Evolutionary conservation across 192 early-diverging fungal genomes (phyloP).

Genomic region (Coemansia sp.): DNA sequence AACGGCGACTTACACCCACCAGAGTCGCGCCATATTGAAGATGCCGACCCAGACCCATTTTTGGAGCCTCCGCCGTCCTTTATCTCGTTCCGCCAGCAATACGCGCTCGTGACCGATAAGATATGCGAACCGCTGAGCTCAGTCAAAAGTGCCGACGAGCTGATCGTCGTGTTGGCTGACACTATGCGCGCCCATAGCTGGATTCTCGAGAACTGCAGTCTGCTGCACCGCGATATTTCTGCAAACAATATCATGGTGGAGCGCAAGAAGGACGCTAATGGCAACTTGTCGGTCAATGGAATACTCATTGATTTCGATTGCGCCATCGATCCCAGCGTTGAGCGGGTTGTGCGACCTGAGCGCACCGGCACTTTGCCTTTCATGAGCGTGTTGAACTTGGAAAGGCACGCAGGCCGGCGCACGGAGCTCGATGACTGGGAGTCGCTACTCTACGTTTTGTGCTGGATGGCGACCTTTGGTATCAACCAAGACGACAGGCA

Average conservation of each 20-base stretch:
- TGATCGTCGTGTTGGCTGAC: neutral
- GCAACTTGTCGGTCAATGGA: neutral
- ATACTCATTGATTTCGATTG: slow-evolving; percentile 25
- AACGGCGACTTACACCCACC: too few species aligned
- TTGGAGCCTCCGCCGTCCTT: neutral
- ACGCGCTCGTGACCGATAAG: neutral
- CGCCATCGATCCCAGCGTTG: neutral
- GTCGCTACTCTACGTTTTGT: slow-evolving; percentile 23
- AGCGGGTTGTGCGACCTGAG: neutral
- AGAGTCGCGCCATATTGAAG: neutral
- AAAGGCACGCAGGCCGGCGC: neutral
- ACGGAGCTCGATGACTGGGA: slow-evolving; percentile 31
- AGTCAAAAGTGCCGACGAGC: neutral
- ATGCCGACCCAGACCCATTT: neutral
- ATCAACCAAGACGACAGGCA: neutral
- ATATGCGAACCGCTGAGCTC: neutral
- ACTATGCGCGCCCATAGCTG: neutral
- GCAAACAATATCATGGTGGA: slow-evolving; percentile 18
- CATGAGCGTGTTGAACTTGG: slow-evolving; percentile 29
- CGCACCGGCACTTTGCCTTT: slow-evolving; percentile 18
- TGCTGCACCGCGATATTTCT: slow-evolving; percentile 25
- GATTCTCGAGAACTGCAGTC: neutral
- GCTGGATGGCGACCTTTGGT: slow-evolving; percentile 17
- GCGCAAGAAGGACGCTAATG: neutral
- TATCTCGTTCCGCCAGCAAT: neutral